Base-by-base conservation (phyloP, 108 stramenopile genomes). In the Asterionellopsis glacialis region DNA sequence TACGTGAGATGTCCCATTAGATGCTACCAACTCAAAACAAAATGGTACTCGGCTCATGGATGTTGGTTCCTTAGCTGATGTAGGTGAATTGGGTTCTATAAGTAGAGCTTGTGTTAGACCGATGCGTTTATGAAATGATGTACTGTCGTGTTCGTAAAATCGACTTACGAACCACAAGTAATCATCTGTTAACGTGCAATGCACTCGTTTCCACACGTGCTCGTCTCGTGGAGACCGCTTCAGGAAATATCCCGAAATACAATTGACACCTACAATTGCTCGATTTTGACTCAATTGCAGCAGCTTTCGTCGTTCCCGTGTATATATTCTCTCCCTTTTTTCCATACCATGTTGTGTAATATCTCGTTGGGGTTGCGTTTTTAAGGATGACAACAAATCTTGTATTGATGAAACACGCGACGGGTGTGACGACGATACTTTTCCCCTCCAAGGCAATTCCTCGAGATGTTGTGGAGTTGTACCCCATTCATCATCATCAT, bases 101-200 rank as follows among this genome's bases (percentile, higher is more conserved):
- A 82, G 50, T 0, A 77, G 57, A 13, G 81, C 69, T 22, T 50
- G 72, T 14, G 33, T 56, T 58, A 82, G 49, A 11, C 63, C 43
- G 10, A 82, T 68, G 41, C 66, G 53, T 23, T 68, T 70, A 53
- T 82, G 76, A 5, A 44, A 42, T 47, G 39, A 15, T 38, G 48
- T 12, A 19, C 45, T 24, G 43, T 42, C 7, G 41, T 22, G 0
- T 21, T 47, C 18, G 42, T 71, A 52, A 1, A 71, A 54, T 19
- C 81, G 61, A 15, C 63, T 67, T 0, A 69, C 64, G 42, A 58
- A 82, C 71, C 74, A 82, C 27, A 82, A 68, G 41, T 82, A 55
- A 61, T 82, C 76, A 27, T 74, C 73, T 40, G 76, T 82, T 25
- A 82, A 48, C 0, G 71, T 57, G 47, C 81, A 77, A 51, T 71